phyloP scores from a whole-genome alignment of 176 grass and related monocot species.

The Dactylis glomerata region DNA sequence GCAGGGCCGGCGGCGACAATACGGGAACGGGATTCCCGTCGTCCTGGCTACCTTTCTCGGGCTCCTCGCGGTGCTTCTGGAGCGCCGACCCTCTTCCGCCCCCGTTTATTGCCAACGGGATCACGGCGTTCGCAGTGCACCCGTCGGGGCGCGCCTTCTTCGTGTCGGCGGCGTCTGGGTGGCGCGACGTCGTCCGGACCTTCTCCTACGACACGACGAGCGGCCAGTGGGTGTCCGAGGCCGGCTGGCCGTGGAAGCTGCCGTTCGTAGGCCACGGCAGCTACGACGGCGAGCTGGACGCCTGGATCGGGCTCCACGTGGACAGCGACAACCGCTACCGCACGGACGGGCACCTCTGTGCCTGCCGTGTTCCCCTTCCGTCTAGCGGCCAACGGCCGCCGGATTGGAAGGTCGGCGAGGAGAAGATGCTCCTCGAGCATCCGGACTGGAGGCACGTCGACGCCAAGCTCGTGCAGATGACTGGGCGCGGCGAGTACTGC shows the following conservation, averaged over 20 bases:
- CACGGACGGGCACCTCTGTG: neutral
- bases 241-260: neutral
- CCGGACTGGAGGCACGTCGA: neutral
- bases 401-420: neutral
- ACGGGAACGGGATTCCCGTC: neutral
- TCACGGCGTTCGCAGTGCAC: neutral
- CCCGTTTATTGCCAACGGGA: neutral
- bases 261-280: neutral
- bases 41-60: neutral
- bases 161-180: neutral
- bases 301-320: neutral
- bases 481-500: neutral
- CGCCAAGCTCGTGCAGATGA: neutral
- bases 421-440: neutral
- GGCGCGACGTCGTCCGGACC: neutral
- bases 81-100: neutral
- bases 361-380: neutral
- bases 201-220: neutral
- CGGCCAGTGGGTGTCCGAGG: neutral
- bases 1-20: neutral
- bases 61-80: conserved; percentile 6
- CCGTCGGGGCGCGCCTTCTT: neutral
- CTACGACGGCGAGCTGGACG: neutral
- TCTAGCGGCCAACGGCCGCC: neutral
- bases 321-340: neutral